Percentiles rank a stretch among this genome's conserved stretches.
Evolutionary conservation across 2,329 filamentous ascomycete species (phyloP).

Genomic region (Hyphodiscus sp.): DNA sequence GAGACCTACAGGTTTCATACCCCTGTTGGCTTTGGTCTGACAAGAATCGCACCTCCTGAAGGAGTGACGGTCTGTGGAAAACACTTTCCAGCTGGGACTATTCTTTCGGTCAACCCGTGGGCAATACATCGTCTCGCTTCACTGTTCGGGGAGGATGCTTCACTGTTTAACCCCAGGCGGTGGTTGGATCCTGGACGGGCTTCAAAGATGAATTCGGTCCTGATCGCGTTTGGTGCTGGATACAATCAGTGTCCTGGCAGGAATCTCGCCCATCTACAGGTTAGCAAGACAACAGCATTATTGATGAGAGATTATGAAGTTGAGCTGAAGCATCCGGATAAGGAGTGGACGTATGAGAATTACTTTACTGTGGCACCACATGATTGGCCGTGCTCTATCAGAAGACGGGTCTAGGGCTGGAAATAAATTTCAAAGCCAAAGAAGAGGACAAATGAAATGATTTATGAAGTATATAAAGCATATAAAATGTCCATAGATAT

Average conservation of each 20-base stretch:
- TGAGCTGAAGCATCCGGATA: conserved; percentile 22
- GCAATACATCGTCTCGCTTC: conserved; percentile 28
- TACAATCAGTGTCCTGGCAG: conserved; percentile 33
- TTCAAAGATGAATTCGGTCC: conserved; percentile 24
- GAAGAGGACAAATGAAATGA: no score
- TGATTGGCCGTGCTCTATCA: conserved; percentile 21
- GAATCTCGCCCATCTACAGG: conserved; percentile 32
- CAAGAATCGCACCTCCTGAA: conserved; percentile 14
- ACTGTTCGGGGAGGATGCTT: conserved; percentile 30
- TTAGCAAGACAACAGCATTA: conserved; percentile 31
- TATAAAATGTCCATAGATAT: no score
- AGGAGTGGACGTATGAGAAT: conserved; percentile 29
- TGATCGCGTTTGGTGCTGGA: conserved; percentile 32
- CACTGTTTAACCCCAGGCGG: conserved; percentile 29
- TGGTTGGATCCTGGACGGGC: conserved; percentile 25
- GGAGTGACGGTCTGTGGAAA: conserved; percentile 30
- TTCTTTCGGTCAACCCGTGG: conserved; percentile 32
- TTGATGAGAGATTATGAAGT: conserved; percentile 31
- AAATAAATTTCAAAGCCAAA: no score
- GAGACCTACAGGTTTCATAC: conserved; percentile 33
- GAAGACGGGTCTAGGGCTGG: neutral
- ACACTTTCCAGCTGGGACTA: conserved; percentile 26
- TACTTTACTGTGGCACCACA: conserved; percentile 30
- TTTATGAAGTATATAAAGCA: no score
- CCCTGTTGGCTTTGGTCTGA: conserved; percentile 25